Base-by-base conservation (phyloP, 2,329 filamentous ascomycete genomes). In the Raffaelea albimanens region DNA sequence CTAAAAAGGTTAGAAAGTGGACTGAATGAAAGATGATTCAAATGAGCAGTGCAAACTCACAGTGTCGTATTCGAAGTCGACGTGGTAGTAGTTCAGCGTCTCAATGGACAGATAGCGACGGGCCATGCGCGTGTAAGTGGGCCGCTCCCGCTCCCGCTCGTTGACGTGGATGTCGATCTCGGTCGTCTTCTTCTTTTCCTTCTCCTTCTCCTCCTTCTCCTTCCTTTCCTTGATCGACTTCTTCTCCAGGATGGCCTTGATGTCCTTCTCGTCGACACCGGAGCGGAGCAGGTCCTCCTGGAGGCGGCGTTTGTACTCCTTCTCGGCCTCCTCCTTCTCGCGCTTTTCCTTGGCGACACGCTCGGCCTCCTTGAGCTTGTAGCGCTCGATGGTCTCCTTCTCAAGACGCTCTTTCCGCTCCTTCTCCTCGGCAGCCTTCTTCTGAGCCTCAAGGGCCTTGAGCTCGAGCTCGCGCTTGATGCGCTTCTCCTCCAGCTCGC, bases 81-180 rank as follows among this genome's bases (percentile, higher is more conserved):
- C 71, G 43, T 69, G 65, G 54, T 74, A 78, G 16, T 63, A 64
- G 43, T 71, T 65, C 48, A 83, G 59, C 4, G 80, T 82, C 63
- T 83, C 79, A 46, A 82, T 68, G 0, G 78, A 82, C 20, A 83
- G 63, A 58, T 83, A 73, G 47, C 70, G 69, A 21, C 79, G 71
- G 2, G 77, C 67, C 78, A 83, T 82, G 53, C 79, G 72, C 14
- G 79, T 83, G 56, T 82, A 82, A 0, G 76, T 81, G 1, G 77
- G 59, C 9, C 56, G 55, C 10, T 40, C 36, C 10, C 36, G 36
- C 18, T 19, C 8, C 36, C 18, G 10, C 20, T 40, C 39, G 34
- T 16, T 19, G 14, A 19, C 14, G 9, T 38, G 34, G 19, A 58
- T 52, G 34, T 52, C 49, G 10, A 59, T 46, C 9, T 55, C 46